Conservation (phyloP, 306 rosid genomes). For the Vigna trinervia region DNA sequence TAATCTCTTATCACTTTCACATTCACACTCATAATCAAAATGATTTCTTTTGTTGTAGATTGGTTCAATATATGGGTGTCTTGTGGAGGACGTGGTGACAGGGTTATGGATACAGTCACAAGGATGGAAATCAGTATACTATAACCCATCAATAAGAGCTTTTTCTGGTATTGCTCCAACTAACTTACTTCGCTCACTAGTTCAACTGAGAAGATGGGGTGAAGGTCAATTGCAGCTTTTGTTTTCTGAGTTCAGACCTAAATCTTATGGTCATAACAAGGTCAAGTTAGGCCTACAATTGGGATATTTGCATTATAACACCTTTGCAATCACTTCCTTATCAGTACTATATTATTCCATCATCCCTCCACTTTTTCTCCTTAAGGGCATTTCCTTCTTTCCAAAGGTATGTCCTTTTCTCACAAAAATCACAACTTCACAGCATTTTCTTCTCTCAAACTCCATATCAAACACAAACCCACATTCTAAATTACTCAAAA, state of each 20-base stretch:
- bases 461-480: no score
- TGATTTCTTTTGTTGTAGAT: background rate
- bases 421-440: no score
- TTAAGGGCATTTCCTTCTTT: constrained; percentile 42
- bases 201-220: constrained; percentile 77
- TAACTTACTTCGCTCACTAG: constrained; percentile 53
- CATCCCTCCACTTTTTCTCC: constrained; percentile 42
- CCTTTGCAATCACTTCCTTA: constrained; percentile 57
- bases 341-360: constrained; percentile 37
- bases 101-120: constrained; percentile 58
- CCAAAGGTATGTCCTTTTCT: constrained; percentile 11
- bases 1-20: background rate
- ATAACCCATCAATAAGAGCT: constrained; percentile 57
- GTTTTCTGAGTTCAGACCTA: constrained; percentile 59
- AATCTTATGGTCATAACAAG: constrained; percentile 51
- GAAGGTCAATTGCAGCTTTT: constrained; percentile 54
- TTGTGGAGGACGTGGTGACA: constrained; percentile 40
- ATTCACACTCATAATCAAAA: background rate
- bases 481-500: no score
- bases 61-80: constrained; percentile 20
- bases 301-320: constrained; percentile 50
- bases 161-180: constrained; percentile 63
- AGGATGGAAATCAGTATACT: constrained; percentile 78
- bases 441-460: no score
- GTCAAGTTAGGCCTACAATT: constrained; percentile 62